Evolutionary conservation across 257 asterid genomes (phyloP), one percentile per base, ranked within the genome.

Genomic region (Haberlea rhodopensis): DNA sequence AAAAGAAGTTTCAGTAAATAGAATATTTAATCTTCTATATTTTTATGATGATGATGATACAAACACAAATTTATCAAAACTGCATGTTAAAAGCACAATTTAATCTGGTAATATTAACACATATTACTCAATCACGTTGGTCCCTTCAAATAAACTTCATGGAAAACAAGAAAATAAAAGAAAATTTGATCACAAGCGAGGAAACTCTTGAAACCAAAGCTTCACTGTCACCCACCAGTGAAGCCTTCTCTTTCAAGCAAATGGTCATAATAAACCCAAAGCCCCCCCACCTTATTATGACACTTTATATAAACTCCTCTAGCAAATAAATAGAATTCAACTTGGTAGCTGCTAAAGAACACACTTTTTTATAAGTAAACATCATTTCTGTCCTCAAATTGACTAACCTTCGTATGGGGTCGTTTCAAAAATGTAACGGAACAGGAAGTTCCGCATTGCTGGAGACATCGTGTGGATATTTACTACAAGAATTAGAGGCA

Each of bases 231-330:
- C 82, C 86, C 78, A 87, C 90, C 85, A 58, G 62, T 60, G 73
- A 62, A 78, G 29, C 79, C 98, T 88, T 88, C 55, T 88, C 98
- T 91, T 91, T 79, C 70, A 91, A 91, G 98, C 92, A 86, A 90
- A 81, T 71, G 79, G 72, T 74, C 84, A 77, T 79, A n/a, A n/a
- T n/a, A n/a, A n/a, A 75, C 79, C 81, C 80, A 69, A 40, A 69
- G 53, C 40, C 48, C 70, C 60, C 73, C 87, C 82, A 81, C 80
- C 87, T 77, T 76, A 68, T 57, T 73, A 71, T 62, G 74, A 76
- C 70, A 49, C 40, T 52, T 70, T 63, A 69, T 75, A 72, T 76
- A 46, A n/a, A n/a, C 69, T 46, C 64, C 68, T 72, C 79, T 61
- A 49, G 59, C n/a, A 45, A 64, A 63, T 65, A 72, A 76, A 76